Conservation (phyloP, 2,329 filamentous ascomycete genomes). For the Clonostachys byssicola region DNA sequence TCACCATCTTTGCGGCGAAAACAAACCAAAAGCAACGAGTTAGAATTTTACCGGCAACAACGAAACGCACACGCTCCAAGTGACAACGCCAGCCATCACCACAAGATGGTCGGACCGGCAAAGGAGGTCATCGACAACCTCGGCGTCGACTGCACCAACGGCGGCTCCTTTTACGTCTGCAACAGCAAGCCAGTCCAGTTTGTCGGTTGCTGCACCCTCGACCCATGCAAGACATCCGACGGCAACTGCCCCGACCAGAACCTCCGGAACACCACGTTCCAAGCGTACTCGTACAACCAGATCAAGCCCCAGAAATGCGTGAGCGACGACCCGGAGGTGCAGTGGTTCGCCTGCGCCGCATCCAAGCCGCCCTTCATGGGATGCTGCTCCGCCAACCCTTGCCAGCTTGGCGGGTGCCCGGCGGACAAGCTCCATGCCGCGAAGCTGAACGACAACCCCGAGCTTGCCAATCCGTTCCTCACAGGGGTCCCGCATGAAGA, state of each 20-base stretch:
- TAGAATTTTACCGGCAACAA: no score
- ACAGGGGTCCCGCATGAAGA: background rate
- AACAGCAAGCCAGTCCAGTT: slow-evolving; percentile 20
- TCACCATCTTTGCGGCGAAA: no score
- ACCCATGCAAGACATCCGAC: slow-evolving; percentile 22
- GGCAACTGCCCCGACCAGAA: slow-evolving; percentile 24
- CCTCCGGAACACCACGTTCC: slow-evolving; percentile 15
- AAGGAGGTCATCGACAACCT: slow-evolving; percentile 6
- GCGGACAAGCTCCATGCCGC: background rate
- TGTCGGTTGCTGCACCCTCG: slow-evolving; percentile 31
- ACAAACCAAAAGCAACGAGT: no score
- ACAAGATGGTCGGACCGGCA: no score
- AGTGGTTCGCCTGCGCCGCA: slow-evolving; percentile 21
- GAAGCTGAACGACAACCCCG: slow-evolving; percentile 1
- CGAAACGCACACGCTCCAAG: no score
- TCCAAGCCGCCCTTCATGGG: slow-evolving; percentile 21
- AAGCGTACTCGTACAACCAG: slow-evolving; percentile 12
- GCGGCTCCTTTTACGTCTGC: slow-evolving; percentile 30
- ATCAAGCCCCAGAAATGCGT: slow-evolving; percentile 20
- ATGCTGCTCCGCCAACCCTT: slow-evolving; percentile 26
- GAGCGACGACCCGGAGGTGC: slow-evolving; percentile 4
- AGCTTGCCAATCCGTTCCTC: slow-evolving; percentile 1
- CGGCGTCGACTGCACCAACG: slow-evolving; percentile 20
- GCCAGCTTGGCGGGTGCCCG: slow-evolving; percentile 7
- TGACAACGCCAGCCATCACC: no score